Evolutionary conservation across 345 rosid species (phyloP).

Genomic region (Lagerstroemia speciosa): DNA sequence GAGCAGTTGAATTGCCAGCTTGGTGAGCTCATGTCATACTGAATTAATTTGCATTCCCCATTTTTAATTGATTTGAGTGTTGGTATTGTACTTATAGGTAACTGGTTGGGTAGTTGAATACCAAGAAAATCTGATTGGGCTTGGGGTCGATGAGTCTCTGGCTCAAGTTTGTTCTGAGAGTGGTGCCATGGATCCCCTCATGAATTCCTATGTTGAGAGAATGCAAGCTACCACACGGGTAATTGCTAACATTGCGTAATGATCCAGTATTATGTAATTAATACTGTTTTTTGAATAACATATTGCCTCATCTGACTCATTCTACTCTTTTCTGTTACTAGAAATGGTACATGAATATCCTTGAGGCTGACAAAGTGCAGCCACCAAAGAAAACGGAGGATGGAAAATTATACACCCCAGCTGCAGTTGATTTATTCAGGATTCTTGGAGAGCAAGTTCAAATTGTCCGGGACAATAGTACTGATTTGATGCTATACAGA

Average conservation of each 20-base stretch:
- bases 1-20: not conserved
- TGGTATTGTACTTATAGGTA: slow-evolving; percentile 44
- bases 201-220: slow-evolving; percentile 96
- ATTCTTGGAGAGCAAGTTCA: slow-evolving; percentile 99
- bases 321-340: slow-evolving; percentile 20
- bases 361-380: slow-evolving; percentile 93
- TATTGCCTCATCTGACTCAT: slow-evolving; percentile 2
- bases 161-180: slow-evolving; percentile 99
- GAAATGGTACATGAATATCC: slow-evolving; percentile 98
- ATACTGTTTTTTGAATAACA: not conserved
- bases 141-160: slow-evolving; percentile 97
- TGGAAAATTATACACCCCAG: slow-evolving; percentile 97
- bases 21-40: not conserved
- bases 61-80: slow-evolving; percentile 11
- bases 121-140: slow-evolving; percentile 93
- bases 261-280: not conserved
- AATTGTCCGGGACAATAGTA: slow-evolving; percentile 95
- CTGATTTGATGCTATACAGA: slow-evolving; percentile 93
- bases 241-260: slow-evolving; percentile 4
- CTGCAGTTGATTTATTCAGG: slow-evolving; percentile 98
- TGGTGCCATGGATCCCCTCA: slow-evolving; percentile 98
- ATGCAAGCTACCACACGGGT: slow-evolving; percentile 99
- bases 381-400: slow-evolving; percentile 98
- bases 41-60: not conserved
- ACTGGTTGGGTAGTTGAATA: slow-evolving; percentile 99